Evolutionary conservation across 495 filamentous ascomycete genomes (phyloP).

Genomic region (Penicillium waksmanii): DNA sequence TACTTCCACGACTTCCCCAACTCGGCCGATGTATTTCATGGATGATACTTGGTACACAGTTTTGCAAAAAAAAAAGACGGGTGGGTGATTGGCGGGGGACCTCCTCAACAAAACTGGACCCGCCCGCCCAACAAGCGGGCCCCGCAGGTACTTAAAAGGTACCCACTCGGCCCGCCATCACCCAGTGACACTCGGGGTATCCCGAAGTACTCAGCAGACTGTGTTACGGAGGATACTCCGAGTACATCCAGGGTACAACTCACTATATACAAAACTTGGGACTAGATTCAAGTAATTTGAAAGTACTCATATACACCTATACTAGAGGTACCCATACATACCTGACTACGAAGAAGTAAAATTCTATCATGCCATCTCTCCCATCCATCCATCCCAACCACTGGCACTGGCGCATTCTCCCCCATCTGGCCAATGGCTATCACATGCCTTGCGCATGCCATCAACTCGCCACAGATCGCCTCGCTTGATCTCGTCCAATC

Average conservation of each 20-base stretch:
- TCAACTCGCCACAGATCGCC: conserved; percentile 20
- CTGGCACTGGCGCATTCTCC: background rate
- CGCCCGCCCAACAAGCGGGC: conserved; percentile 25
- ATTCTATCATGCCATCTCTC: too few relatives aligned
- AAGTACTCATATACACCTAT: too few relatives aligned
- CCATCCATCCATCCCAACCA: conserved; percentile 8
- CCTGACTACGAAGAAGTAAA: too few relatives aligned
- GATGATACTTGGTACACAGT: background rate
- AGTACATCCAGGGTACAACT: too few relatives aligned
- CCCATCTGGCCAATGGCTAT: background rate
- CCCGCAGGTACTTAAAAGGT: background rate
- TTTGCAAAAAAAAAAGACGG: conserved; percentile 18
- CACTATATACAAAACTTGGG: background rate
- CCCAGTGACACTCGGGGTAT: background rate
- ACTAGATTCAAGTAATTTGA: too few relatives aligned
- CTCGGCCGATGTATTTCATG: background rate
- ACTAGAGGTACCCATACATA: too few relatives aligned
- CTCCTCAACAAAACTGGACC: conserved; percentile 29
- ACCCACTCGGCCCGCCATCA: background rate
- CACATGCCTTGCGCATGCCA: conserved; percentile 23
- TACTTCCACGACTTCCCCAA: background rate
- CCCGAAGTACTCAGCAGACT: background rate
- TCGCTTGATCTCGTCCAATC: conserved; percentile 13
- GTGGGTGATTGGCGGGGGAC: conserved; percentile 21
- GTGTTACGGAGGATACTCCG: background rate